A percentile compares a stretch with the other conserved stretches of the same genome.
phyloP scores from a whole-genome alignment of 306 rosid genomes.

The Luffa acutangula region DNA sequence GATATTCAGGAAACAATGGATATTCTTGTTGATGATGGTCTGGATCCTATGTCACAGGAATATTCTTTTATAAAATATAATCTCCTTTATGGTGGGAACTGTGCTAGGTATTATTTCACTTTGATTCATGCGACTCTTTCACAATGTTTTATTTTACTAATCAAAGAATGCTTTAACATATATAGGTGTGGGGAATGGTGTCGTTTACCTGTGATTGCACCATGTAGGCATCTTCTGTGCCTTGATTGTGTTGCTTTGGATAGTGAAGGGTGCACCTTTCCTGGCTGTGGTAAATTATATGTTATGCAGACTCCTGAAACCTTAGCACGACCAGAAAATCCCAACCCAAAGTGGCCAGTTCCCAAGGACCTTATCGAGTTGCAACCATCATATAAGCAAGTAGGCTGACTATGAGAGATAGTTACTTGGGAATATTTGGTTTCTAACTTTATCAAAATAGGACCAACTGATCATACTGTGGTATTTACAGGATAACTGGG shows the following conservation, averaged over 20 bases:
- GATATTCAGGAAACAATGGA: conserved; percentile 99
- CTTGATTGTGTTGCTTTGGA: conserved; percentile 85
- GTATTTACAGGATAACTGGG: conserved; percentile 80
- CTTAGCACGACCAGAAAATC: conserved; percentile 82
- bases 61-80: conserved; percentile 51
- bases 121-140: conserved; percentile 9
- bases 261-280: conserved; percentile 66
- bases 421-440: neutral
- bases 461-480: conserved; percentile 10
- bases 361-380: conserved; percentile 96
- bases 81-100: conserved; percentile 64
- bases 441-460: neutral
- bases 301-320: conserved; percentile 87
- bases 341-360: conserved; percentile 92
- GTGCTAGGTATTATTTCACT: conserved; percentile 52
- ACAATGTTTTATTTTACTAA: conserved; percentile 4
- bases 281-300: conserved; percentile 71
- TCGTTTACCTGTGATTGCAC: conserved; percentile 86
- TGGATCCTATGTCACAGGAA: conserved; percentile 65
- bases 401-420: conserved; percentile 16
- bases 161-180: conserved; percentile 5
- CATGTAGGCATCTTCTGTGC: conserved; percentile 86
- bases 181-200: conserved; percentile 90
- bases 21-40: conserved; percentile 55
- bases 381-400: conserved; percentile 97